These are phyloP conservation scores for Pleomassaria siparia DNA, from an alignment of 2,329 filamentous ascomycete species.

Conservation along the genomic window DNA sequence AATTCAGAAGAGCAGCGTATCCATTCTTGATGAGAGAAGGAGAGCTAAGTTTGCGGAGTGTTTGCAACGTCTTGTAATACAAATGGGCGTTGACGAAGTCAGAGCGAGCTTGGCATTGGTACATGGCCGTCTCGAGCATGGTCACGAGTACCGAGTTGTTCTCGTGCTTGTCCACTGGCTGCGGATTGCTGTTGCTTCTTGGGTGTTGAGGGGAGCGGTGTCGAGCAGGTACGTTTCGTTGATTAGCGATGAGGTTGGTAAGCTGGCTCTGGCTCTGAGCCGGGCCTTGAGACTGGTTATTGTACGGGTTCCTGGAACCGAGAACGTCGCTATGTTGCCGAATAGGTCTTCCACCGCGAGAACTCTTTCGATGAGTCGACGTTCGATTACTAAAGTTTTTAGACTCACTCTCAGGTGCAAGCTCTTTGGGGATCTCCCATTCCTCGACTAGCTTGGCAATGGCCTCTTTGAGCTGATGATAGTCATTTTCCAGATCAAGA, in stretches of 20 bases:
- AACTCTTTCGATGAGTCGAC: slow-evolving; percentile 47
- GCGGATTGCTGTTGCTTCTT: slow-evolving; percentile 46
- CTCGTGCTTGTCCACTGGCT: slow-evolving; percentile 35
- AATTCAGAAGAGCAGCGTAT: slow-evolving; percentile 70
- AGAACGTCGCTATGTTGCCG: slow-evolving; percentile 32
- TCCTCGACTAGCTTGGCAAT: slow-evolving; percentile 80
- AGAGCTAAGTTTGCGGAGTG: slow-evolving; percentile 65
- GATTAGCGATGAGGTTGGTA: slow-evolving; percentile 42
- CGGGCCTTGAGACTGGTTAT: slow-evolving; percentile 17
- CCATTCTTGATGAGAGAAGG: slow-evolving; percentile 65
- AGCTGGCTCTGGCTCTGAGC: slow-evolving; percentile 41
- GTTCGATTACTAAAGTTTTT: slow-evolving; percentile 73
- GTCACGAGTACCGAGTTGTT: slow-evolving; percentile 60
- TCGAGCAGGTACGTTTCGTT: slow-evolving; percentile 35
- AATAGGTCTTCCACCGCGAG: slow-evolving; percentile 28
- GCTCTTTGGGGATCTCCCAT: slow-evolving; percentile 72
- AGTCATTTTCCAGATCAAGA: slow-evolving; percentile 72
- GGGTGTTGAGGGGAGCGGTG: slow-evolving; percentile 41
- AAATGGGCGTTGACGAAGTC: slow-evolving; percentile 83
- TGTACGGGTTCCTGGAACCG: slow-evolving; percentile 57
- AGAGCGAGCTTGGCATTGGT: slow-evolving; percentile 74
- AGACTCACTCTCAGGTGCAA: slow-evolving; percentile 60
- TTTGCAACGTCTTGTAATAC: slow-evolving; percentile 81
- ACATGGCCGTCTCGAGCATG: slow-evolving; percentile 76
- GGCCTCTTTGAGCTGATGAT: slow-evolving; percentile 77